phyloP scores from a whole-genome alignment of 805 yeast genomes.

The Monosporozyma aquatica region DNA sequence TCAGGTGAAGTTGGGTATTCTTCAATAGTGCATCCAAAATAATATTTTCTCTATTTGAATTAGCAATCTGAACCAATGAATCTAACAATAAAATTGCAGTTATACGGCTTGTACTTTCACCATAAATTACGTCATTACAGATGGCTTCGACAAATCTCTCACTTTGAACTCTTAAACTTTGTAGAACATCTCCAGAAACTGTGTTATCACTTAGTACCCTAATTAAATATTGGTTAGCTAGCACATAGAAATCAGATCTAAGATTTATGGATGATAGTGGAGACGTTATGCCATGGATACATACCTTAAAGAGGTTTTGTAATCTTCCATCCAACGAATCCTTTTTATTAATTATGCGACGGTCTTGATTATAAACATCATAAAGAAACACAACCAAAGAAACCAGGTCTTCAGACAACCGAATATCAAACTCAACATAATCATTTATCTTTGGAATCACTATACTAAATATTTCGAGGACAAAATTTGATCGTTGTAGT shows the following conservation, averaged over 20 bases:
- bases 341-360: conserved; percentile 26
- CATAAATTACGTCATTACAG: conserved; percentile 69
- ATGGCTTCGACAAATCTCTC: conserved; percentile 57
- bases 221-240: conserved; percentile 57
- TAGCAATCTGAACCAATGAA: conserved; percentile 48
- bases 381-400: conserved; percentile 65
- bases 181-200: conserved; percentile 39
- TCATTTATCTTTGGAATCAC: conserved; percentile 69
- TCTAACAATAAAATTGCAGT: conserved; percentile 72
- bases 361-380: conserved; percentile 48
- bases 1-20: conserved; percentile 53
- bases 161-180: conserved; percentile 45
- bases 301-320: conserved; percentile 61
- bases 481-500: conserved; percentile 46
- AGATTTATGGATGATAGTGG: conserved; percentile 58
- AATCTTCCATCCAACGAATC: conserved; percentile 45
- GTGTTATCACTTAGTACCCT: conserved; percentile 37
- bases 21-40: conserved; percentile 53
- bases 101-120: conserved; percentile 68
- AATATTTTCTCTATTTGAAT: conserved; percentile 42
- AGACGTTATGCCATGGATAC: conserved; percentile 63
- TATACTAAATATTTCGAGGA: conserved; percentile 66
- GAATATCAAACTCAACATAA: conserved; percentile 56
- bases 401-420: conserved; percentile 66
- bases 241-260: conserved; percentile 70